Evolutionary conservation across 1,284 basidiomycete genomes (phyloP).

Genomic region (Ustilago tritici): DNA sequence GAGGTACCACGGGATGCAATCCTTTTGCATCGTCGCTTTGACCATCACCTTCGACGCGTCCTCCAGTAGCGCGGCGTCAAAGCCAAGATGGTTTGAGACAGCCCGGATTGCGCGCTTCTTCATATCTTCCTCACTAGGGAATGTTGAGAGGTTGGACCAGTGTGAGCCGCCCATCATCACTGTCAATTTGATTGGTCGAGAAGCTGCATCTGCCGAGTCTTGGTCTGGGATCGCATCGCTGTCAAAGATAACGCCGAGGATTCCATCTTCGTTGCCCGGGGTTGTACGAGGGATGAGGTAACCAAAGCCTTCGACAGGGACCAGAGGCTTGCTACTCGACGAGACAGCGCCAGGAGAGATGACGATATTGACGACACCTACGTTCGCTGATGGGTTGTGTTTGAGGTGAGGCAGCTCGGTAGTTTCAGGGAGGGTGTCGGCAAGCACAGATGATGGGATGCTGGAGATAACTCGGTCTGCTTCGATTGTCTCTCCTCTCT

Average conservation of each 20-base stretch:
- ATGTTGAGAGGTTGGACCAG: conserved; percentile 72
- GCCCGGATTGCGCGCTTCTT: conserved; percentile 49
- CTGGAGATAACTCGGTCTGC: conserved; percentile 70
- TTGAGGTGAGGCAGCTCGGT: conserved; percentile 70
- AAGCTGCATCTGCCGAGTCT: conserved; percentile 25
- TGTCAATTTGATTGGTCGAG: conserved; percentile 77
- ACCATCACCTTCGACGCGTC: conserved; percentile 49
- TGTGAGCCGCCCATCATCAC: conserved; percentile 88
- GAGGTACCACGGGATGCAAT: conserved; percentile 85
- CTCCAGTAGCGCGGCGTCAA: conserved; percentile 36
- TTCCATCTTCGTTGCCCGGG: conserved; percentile 72
- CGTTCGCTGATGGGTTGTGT: conserved; percentile 68
- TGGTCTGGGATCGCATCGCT: conserved; percentile 70
- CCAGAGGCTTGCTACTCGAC: conserved; percentile 77
- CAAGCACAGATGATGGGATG: conserved; percentile 53
- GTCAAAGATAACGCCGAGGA: conserved; percentile 77
- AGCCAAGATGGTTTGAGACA: conserved; percentile 52
- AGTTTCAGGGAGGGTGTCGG: conserved; percentile 24
- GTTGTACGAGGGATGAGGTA: conserved; percentile 87
- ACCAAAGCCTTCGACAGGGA: conserved; percentile 85
- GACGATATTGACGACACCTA: conserved; percentile 64
- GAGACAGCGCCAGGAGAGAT: conserved; percentile 74
- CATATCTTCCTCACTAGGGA: conserved; percentile 70
- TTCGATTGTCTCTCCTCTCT: conserved; percentile 20
- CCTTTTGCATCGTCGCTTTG: conserved; percentile 74